Evolutionary conservation across 2,329 filamentous ascomycete genomes (phyloP), one percentile per base, ranked within the genome.

Genomic region (Trichophyton rubrum): DNA sequence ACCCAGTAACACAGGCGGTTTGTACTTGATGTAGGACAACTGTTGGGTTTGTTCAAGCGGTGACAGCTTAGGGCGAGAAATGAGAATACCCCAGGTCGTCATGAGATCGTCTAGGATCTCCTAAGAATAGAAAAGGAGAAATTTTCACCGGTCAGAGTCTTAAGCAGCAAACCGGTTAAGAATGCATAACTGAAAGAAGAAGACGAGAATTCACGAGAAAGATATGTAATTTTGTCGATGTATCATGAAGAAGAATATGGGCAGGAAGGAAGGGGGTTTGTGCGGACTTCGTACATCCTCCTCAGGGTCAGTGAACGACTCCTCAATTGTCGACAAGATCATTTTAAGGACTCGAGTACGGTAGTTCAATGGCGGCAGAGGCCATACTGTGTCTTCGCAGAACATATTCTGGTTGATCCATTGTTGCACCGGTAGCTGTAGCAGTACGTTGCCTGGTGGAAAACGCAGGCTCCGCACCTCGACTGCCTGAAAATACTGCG

Each of bases 101-200:
- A 92, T 88, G 67, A 96, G 81, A 72, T 86, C 80, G 73, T 95
- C 89, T 63, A 87, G 90, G 55, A 96, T 85, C 72, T 87, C 90
- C 91, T 96, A 74, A 64, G 33, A 38, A 4, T 38, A 38, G 9
- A 13, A 13, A 38, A 13, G 13, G 27, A 17, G 8, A 20, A 55
- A 56, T 57, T 64, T 64, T 60, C 60, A 67, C 70, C 57, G 57
- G 65, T 68, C 61, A 66, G 64, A 61, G 62, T 56, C 41, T 43
- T 55, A 60, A 59, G n/a, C 15, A 24, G 30, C 51, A 33, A 47
- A 65, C 64, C 17, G 58, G 59, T 61, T 51, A 38, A 58, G 22
- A 30, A 30, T 55, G 62, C 38, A 57, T 8, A 27, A 30, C 40
- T 15, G 7, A 57, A 40, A 13, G 8, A 38, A n/a, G 59, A 60